A percentile compares a stretch with the other conserved stretches of the same genome.
Evolutionary conservation across 225 moss, liverwort and hornwort genomes (phyloP).

Genomic region (Ulota crispa): DNA sequence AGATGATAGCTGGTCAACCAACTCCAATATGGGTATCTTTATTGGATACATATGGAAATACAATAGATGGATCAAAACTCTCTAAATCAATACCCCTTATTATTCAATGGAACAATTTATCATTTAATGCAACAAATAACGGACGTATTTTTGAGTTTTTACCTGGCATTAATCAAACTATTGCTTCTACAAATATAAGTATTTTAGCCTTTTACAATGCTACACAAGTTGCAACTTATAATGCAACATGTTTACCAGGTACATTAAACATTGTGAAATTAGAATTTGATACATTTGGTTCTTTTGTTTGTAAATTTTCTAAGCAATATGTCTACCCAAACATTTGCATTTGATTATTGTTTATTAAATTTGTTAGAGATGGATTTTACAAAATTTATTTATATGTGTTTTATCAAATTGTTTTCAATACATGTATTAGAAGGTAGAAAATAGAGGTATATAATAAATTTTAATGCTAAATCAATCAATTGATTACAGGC

Average conservation of each 20-base stretch:
- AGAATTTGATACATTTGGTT: neutral
- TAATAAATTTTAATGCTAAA: neutral
- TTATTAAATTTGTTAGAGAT: neutral
- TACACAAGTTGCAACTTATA: constrained; percentile 22
- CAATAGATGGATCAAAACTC: constrained; percentile 35
- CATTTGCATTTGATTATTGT: neutral
- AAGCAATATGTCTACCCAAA: too few relatives aligned
- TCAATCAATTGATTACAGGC: neutral
- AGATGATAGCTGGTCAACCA: constrained; percentile 28
- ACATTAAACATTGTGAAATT: neutral
- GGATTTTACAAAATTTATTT: neutral
- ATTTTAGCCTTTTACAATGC: constrained; percentile 21
- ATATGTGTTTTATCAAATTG: too few relatives aligned
- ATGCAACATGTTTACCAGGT: constrained; percentile 34
- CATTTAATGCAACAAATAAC: constrained; percentile 21
- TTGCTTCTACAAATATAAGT: constrained; percentile 10
- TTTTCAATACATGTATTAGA: neutral
- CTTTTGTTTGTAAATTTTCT: too few relatives aligned
- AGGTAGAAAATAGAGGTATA: fast-evolving
- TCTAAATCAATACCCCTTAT: neutral
- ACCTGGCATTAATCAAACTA: constrained; percentile 28
- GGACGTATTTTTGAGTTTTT: constrained; percentile 21
- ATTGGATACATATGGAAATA: constrained; percentile 28
- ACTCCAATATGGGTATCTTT: constrained; percentile 32
- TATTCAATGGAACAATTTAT: constrained; percentile 26